Evolutionary conservation across 768 basidiomycete genomes (phyloP).

Genomic region (Gymnopilus dilepis): DNA sequence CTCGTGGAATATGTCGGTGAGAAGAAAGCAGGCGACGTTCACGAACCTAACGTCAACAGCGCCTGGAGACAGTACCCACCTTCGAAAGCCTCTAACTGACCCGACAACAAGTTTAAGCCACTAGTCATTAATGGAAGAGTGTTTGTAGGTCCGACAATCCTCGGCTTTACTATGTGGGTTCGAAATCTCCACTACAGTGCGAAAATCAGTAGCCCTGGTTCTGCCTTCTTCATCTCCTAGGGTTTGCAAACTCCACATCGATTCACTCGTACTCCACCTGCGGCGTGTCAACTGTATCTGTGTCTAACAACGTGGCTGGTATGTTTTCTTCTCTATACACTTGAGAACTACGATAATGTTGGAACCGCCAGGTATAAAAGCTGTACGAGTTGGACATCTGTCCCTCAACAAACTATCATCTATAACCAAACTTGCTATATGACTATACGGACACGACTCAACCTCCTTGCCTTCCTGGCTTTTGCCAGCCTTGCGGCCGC

Average conservation of each 20-base stretch:
- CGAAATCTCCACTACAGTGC: background rate
- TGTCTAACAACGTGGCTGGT: background rate
- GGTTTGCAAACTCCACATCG: background rate
- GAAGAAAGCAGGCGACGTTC: background rate
- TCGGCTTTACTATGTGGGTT: background rate
- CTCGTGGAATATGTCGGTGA: background rate
- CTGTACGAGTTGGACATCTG: background rate
- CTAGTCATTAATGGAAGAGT: background rate
- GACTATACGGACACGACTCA: conserved; percentile 6
- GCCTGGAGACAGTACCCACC: background rate
- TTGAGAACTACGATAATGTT: background rate
- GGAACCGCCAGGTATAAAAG: background rate
- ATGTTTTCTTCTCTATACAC: background rate
- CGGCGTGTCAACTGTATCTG: background rate
- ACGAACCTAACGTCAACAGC: background rate
- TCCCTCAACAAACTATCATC: background rate
- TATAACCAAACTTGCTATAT: background rate
- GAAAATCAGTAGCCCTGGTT: background rate
- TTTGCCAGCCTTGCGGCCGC: conserved; percentile 21
- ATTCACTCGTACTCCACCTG: conserved; percentile 1
- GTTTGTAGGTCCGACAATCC: background rate
- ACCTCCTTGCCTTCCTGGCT: conserved; percentile 15
- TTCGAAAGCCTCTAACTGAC: background rate
- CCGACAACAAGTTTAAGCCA: no score
- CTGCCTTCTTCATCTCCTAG: background rate